phyloP scores from a whole-genome alignment of 768 basidiomycete species.

The Fomitopsis serialis region DNA sequence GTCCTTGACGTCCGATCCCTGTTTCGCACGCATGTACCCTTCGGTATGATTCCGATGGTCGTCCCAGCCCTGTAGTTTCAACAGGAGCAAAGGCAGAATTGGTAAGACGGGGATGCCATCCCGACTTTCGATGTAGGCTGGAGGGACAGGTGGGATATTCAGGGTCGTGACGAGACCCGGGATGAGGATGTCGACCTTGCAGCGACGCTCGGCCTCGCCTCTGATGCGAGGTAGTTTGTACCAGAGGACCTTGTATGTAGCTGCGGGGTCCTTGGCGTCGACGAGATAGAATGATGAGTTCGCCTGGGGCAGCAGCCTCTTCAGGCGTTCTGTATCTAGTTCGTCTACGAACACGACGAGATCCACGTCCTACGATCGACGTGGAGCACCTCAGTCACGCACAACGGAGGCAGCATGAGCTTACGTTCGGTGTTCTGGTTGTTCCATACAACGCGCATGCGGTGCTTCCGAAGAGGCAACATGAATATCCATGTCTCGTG shows the following conservation, averaged over 20 bases:
- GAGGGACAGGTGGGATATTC: slow-evolving; percentile 19
- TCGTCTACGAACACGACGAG: slow-evolving; percentile 37
- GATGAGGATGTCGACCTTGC: slow-evolving; percentile 25
- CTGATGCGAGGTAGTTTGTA: slow-evolving; percentile 21
- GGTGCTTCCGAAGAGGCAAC: slow-evolving; percentile 20
- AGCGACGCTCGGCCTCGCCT: slow-evolving; percentile 4
- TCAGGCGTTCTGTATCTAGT: slow-evolving; percentile 33
- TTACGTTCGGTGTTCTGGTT: slow-evolving; percentile 17
- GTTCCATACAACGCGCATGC: slow-evolving; percentile 18
- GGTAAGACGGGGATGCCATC: slow-evolving; percentile 22
- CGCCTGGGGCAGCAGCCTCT: slow-evolving; percentile 26
- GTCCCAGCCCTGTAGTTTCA: slow-evolving; percentile 26
- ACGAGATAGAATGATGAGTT: slow-evolving; percentile 34
- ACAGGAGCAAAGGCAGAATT: slow-evolving; percentile 20
- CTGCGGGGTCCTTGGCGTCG: slow-evolving; percentile 25
- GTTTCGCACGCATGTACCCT: slow-evolving; percentile 28
- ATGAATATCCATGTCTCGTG: slow-evolving; percentile 1
- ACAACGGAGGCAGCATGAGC: not conserved
- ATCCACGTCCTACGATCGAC: slow-evolving; percentile 24
- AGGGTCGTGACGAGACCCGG: slow-evolving; percentile 22
- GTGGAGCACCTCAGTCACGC: not conserved
- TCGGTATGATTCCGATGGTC: slow-evolving; percentile 24
- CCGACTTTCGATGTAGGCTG: slow-evolving; percentile 4
- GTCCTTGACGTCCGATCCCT: slow-evolving; percentile 29
- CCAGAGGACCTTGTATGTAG: slow-evolving; percentile 38